Conservation (phyloP, 352 stramenopile genomes). For the Pythium insidiosum region DNA sequence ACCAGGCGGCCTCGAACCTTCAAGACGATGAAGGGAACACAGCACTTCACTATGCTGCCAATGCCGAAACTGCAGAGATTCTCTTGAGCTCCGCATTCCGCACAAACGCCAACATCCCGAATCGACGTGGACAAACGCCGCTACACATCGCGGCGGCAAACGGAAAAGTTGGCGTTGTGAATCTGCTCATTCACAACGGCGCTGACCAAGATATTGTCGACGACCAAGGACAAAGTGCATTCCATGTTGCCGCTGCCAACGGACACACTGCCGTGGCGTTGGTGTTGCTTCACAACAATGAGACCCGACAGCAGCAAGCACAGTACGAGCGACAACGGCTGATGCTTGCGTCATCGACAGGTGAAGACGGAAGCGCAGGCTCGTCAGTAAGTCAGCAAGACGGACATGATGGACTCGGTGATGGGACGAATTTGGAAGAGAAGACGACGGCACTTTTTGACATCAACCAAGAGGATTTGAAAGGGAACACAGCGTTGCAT, state of each 20-base stretch:
- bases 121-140: conserved; percentile 56
- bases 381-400: too few species aligned
- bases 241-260: conserved; percentile 72
- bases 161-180: conserved; percentile 71
- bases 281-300: conserved; percentile 64
- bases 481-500: conserved; percentile 78
- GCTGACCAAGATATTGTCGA: conserved; percentile 69
- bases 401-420: too few species aligned
- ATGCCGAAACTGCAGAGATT: conserved; percentile 56
- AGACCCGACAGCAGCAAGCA: conserved; percentile 15
- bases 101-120: conserved; percentile 80
- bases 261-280: conserved; percentile 68
- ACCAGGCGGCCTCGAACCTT: conserved; percentile 64
- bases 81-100: conserved; percentile 47
- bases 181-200: conserved; percentile 59
- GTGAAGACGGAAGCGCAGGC: too few species aligned
- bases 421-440: neutral
- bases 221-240: conserved; percentile 78
- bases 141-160: conserved; percentile 62
- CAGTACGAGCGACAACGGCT: conserved; percentile 2
- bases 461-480: conserved; percentile 77
- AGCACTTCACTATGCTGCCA: conserved; percentile 56
- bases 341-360: too few species aligned
- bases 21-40: conserved; percentile 80
- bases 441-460: conserved; percentile 25